A percentile compares a stretch with the other conserved stretches of the same genome.
Conservation (phyloP, 2,329 filamentous ascomycete species). For the Stemphylium vesicarium region DNA sequence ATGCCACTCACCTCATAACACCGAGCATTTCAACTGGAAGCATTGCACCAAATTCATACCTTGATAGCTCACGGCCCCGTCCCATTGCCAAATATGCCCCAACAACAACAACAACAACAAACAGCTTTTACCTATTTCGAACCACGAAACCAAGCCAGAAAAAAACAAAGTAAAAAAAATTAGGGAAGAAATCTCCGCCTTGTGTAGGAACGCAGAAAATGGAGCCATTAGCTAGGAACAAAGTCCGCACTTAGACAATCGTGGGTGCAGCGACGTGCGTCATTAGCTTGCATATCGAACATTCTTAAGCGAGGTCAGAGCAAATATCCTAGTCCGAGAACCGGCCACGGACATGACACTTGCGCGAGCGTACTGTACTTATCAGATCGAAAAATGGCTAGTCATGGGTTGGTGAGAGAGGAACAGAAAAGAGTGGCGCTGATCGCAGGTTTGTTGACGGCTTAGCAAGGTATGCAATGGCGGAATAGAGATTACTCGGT, state of each 20-base stretch:
- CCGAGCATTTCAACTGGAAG: neutral
- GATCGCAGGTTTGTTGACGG: neutral
- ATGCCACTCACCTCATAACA: neutral
- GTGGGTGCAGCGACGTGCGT: slow-evolving; percentile 37
- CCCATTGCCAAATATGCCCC: neutral
- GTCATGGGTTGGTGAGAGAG: neutral
- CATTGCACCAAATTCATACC: neutral
- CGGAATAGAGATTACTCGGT: neutral
- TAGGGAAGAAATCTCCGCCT: slow-evolving; percentile 1
- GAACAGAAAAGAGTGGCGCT: neutral
- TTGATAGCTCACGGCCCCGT: neutral
- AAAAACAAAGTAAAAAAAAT: neutral
- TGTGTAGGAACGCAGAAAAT: slow-evolving; percentile 10
- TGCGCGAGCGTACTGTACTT: neutral
- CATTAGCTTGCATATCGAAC: slow-evolving; percentile 29
- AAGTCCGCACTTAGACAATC: slow-evolving; percentile 27
- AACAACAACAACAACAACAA: neutral
- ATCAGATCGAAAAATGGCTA: slow-evolving; percentile 1
- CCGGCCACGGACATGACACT: slow-evolving; percentile 20
- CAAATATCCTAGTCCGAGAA: slow-evolving; percentile 27
- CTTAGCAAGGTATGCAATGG: neutral
- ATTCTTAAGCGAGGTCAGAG: slow-evolving; percentile 30
- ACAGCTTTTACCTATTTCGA: neutral
- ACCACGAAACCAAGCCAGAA: neutral
- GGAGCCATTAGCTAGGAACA: slow-evolving; percentile 31